Base-by-base conservation (phyloP, 2,329 filamentous ascomycete genomes). In the Metarhizium humberi region DNA sequence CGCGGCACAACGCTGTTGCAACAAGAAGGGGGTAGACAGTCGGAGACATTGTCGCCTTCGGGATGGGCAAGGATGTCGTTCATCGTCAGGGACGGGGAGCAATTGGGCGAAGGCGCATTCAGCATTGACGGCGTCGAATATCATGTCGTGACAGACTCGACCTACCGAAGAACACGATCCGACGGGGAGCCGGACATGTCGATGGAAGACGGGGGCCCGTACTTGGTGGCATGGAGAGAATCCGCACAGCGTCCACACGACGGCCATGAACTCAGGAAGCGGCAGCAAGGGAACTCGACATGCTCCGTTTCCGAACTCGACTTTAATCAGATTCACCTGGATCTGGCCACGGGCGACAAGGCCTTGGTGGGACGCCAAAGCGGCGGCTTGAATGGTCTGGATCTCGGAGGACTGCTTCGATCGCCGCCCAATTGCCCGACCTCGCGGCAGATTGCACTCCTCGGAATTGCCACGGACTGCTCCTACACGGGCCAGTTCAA, bases 391-490 rank as follows among this genome's bases (percentile, higher is more conserved):
- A 38, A 25, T 11, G 25, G 46, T 6, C 29, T 55, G 20, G 29
- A 55, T 36, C 45, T 55, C 29, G 38, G 40, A 4, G 30, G 32
- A 7, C 14, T 51, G 13, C 91, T 96, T 64, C 91, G 91, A 40
- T 84, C 80, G 54, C 88, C 86, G 0, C 66, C 72, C 5, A 92
- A 92, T 51, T 96, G 91, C 65, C 90, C 90, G 6, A 82, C 78
- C 1, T 88, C 88, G 4, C 81, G 89, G 58, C 89, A 86, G 67
- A 88, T 96, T 34, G 91, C 92, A 1, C 76, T 95, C 46, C 80
- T 96, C n/a, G 92, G 92, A n/a, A 81, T 96, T 25, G 90, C 90
- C 4, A 90, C 89, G 0, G 91, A 96, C 68, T 96, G 91, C 73
- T 86, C 82, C 6, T 96, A 95, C 65, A 88, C 86, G 5, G 75